These are phyloP conservation scores for Alternaria burnsii DNA, from an alignment of 2,329 filamentous ascomycete genomes.

Conservation along the genomic window DNA sequence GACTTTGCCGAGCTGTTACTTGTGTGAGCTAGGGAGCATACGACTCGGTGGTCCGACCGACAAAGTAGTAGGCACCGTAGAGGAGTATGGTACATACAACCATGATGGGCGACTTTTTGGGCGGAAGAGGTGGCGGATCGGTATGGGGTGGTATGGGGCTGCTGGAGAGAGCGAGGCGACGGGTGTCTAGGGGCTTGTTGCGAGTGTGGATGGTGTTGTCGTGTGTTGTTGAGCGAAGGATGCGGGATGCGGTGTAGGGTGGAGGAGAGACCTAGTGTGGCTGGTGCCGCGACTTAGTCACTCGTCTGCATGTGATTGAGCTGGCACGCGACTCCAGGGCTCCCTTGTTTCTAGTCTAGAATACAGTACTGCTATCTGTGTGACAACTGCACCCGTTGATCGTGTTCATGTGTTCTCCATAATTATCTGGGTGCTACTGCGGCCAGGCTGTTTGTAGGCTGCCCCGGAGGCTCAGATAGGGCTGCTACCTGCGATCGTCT, in stretches of 20 bases:
- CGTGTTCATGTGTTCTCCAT: not conserved
- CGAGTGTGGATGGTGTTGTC: constrained; percentile 18
- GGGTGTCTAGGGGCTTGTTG: constrained; percentile 1
- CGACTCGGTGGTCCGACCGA: constrained; percentile 26
- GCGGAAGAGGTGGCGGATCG: constrained; percentile 6
- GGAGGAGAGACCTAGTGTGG: constrained; percentile 27
- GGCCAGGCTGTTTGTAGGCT: not conserved
- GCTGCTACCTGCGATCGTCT: not conserved
- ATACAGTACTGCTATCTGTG: not conserved
- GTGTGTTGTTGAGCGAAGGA: constrained; percentile 16
- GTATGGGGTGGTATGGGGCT: constrained; percentile 9
- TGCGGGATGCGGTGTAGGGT: constrained; percentile 33
- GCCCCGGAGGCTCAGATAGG: not conserved
- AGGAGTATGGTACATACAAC: constrained; percentile 47
- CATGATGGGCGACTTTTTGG: constrained; percentile 35
- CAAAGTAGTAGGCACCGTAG: constrained; percentile 7
- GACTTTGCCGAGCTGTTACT: constrained; percentile 86
- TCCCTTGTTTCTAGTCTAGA: constrained; percentile 10
- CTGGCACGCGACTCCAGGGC: constrained; percentile 17
- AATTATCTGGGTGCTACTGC: not conserved
- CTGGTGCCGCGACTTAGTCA: constrained; percentile 33
- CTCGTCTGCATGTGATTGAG: constrained; percentile 33
- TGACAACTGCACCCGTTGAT: not conserved
- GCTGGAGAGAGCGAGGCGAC: constrained; percentile 13
- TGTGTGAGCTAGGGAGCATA: constrained; percentile 61